phyloP scores from a whole-genome alignment of 164 flowering plant species.

The Chimonanthus praecox region DNA sequence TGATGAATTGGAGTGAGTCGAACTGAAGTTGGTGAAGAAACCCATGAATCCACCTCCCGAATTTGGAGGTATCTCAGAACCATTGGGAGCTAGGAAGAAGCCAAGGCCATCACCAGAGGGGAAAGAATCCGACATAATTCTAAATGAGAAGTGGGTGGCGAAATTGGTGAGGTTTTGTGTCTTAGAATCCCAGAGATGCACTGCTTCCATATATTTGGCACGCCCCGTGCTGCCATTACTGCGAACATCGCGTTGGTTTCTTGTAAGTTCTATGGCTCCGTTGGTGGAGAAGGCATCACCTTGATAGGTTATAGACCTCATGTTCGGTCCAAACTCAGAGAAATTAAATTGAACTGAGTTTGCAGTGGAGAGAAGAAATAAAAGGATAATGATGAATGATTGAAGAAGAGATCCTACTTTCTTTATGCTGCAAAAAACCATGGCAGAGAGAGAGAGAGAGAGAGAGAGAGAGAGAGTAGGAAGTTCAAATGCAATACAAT shows the following conservation, averaged over 20 bases:
- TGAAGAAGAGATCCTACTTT: background rate
- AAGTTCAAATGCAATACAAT: no score
- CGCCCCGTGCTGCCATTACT: constrained; percentile 21
- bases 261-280: constrained; percentile 19
- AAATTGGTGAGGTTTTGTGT: constrained; percentile 33
- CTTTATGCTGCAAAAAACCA: background rate
- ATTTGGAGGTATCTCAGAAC: constrained; percentile 21
- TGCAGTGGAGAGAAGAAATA: background rate
- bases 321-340: constrained; percentile 14
- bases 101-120: constrained; percentile 36
- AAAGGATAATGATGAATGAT: background rate
- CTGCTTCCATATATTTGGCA: constrained; percentile 18
- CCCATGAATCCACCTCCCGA: constrained; percentile 37
- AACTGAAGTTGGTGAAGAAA: constrained; percentile 17
- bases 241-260: constrained; percentile 4
- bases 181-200: constrained; percentile 33
- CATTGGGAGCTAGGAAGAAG: constrained; percentile 42
- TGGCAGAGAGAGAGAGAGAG: background rate
- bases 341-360: constrained; percentile 21
- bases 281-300: constrained; percentile 10
- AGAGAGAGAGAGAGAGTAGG: background rate
- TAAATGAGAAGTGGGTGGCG: constrained; percentile 38
- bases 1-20: background rate
- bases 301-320: background rate
- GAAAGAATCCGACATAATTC: constrained; percentile 8